Conservation (phyloP, 352 stramenopile species). For the Phytopythium helicoides region DNA sequence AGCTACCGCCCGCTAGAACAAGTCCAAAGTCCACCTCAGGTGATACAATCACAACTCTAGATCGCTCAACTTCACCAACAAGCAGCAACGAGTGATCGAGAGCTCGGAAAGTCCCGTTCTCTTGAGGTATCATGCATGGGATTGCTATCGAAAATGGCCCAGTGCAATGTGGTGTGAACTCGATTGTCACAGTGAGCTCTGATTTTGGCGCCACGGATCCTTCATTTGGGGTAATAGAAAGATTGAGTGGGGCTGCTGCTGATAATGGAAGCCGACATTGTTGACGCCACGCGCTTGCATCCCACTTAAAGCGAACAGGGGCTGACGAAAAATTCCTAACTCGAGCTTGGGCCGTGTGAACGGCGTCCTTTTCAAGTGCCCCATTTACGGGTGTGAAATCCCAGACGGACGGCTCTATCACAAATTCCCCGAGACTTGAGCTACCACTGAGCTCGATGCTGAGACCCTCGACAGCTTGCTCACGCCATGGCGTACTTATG, state of each 20-base stretch:
- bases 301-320: slow-evolving; percentile 29
- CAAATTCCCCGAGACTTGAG: neutral
- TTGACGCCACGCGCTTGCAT: slow-evolving; percentile 11
- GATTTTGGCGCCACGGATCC: slow-evolving; percentile 22
- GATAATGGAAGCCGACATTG: neutral
- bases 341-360: neutral
- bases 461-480: slow-evolving; percentile 1
- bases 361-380: neutral
- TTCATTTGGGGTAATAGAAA: slow-evolving; percentile 14
- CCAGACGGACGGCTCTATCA: slow-evolving; percentile 1
- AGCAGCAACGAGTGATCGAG: slow-evolving; percentile 58
- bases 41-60: slow-evolving; percentile 42
- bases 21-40: slow-evolving; percentile 74
- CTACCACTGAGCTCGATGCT: neutral
- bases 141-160: slow-evolving; percentile 47
- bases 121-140: slow-evolving; percentile 28
- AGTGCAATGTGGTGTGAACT: slow-evolving; percentile 40
- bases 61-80: slow-evolving; percentile 36
- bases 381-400: neutral
- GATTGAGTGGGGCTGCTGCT: slow-evolving; percentile 15
- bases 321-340: slow-evolving; percentile 8
- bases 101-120: neutral
- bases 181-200: slow-evolving; percentile 15
- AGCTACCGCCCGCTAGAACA: slow-evolving; percentile 53
- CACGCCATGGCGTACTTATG: neutral